Percentiles rank a stretch among this genome's conserved stretches.
These are phyloP conservation scores for Penicillium lividum DNA, from an alignment of 495 filamentous ascomycete genomes.

Conservation along the genomic window DNA sequence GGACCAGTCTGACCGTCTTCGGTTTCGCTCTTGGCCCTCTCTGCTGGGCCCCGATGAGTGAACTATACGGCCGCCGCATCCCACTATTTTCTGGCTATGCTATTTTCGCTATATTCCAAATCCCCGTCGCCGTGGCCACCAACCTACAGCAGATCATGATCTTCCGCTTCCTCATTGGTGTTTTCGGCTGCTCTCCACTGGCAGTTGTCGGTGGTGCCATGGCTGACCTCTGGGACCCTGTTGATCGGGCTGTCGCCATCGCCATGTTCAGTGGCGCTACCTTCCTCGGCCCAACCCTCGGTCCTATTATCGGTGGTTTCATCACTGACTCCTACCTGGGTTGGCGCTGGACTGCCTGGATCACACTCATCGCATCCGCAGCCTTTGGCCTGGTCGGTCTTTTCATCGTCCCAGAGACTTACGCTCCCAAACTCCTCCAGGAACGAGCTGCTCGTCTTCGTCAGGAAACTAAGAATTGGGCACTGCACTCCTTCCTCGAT, in stretches of 20 bases:
- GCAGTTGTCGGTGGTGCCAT: slow-evolving; percentile 61
- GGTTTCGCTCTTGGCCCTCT: slow-evolving; percentile 56
- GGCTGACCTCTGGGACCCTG: slow-evolving; percentile 61
- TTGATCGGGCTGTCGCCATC: slow-evolving; percentile 63
- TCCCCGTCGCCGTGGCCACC: slow-evolving; percentile 60
- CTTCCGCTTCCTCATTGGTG: slow-evolving; percentile 60
- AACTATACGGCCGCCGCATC: slow-evolving; percentile 56
- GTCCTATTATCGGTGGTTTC: slow-evolving; percentile 52
- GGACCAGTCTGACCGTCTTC: slow-evolving; percentile 58
- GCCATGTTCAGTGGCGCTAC: slow-evolving; percentile 54
- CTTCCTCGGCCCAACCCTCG: slow-evolving; percentile 46
- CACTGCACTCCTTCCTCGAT: slow-evolving; percentile 59
- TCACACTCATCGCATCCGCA: slow-evolving; percentile 58
- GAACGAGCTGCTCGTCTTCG: slow-evolving; percentile 57
- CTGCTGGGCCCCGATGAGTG: slow-evolving; percentile 57
- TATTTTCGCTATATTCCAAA: slow-evolving; percentile 61
- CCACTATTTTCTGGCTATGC: slow-evolving; percentile 59
- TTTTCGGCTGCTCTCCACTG: slow-evolving; percentile 64
- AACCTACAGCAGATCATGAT: slow-evolving; percentile 61
- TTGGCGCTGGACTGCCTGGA: slow-evolving; percentile 68
- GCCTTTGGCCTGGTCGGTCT: slow-evolving; percentile 50
- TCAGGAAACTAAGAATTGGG: slow-evolving; percentile 61
- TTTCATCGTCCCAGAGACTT: slow-evolving; percentile 62
- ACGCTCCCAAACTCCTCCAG: slow-evolving; percentile 56
- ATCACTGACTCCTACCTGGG: slow-evolving; percentile 54